phyloP scores from a whole-genome alignment of 2,329 filamentous ascomycete species.

The Zalaria sp. region DNA sequence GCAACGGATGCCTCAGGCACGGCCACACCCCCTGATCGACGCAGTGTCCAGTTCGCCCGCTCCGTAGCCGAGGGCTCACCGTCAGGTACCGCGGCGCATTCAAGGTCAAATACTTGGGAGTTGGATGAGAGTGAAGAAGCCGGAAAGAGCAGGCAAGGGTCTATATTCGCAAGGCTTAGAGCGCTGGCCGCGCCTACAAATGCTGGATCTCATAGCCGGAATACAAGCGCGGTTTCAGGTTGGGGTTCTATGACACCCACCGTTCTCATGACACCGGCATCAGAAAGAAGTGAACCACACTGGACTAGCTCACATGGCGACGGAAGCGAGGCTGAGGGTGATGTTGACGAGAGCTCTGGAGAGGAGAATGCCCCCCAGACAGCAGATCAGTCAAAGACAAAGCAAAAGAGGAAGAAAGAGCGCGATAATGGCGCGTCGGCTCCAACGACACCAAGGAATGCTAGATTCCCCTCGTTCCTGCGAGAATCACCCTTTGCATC shows the following conservation, averaged over 20 bases:
- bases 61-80: conserved; percentile 21
- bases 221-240: conserved; percentile 25
- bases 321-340: conserved; percentile 59
- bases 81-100: conserved; percentile 19
- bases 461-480: conserved; percentile 35
- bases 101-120: conserved; percentile 51
- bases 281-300: conserved; percentile 31
- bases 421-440: conserved; percentile 47
- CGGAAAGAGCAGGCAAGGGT: conserved; percentile 32
- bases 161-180: conserved; percentile 66
- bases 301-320: conserved; percentile 39
- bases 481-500: conserved; percentile 28
- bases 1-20: conserved; percentile 8
- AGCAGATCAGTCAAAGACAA: conserved; percentile 30
- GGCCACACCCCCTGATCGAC: conserved; percentile 33
- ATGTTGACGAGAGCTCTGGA: conserved; percentile 76
- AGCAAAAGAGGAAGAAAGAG: conserved; percentile 50
- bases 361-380: conserved; percentile 43
- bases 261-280: conserved; percentile 29
- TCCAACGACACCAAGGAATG: conserved; percentile 49
- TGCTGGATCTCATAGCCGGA: conserved; percentile 35
- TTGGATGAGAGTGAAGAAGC: conserved; percentile 49
- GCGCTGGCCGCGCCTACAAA: conserved; percentile 48
- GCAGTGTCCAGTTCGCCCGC: conserved; percentile 65
- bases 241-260: conserved; percentile 19